phyloP scores from a whole-genome alignment of 331 rosid species.

The Acacia pycnantha region DNA sequence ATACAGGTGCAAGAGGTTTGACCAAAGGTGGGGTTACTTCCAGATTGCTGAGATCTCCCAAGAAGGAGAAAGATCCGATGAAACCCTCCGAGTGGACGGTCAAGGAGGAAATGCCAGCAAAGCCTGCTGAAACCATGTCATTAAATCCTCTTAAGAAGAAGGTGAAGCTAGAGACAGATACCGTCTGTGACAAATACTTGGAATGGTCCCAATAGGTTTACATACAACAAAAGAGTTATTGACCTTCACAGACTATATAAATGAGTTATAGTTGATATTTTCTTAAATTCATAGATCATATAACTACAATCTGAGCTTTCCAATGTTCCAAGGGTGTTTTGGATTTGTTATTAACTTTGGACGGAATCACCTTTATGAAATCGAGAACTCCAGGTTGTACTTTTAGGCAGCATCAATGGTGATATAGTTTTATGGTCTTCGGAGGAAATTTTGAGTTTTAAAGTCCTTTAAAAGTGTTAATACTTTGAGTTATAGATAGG shows the following conservation, averaged over 20 bases:
- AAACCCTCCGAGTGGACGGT: background rate
- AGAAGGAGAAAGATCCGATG: background rate
- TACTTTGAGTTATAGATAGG: background rate
- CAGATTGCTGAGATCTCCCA: background rate
- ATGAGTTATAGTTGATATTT: background rate
- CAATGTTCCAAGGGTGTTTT: background rate
- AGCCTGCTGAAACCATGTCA: background rate
- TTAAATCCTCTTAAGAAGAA: constrained; percentile 33
- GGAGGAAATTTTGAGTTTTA: background rate
- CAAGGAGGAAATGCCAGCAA: constrained; percentile 1
- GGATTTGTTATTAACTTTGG: background rate
- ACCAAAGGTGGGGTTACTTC: constrained; percentile 24
- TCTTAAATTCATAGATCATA: background rate
- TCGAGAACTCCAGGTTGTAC: background rate
- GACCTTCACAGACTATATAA: background rate
- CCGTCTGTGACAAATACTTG: background rate
- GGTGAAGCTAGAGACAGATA: constrained; percentile 14
- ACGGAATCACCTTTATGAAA: background rate
- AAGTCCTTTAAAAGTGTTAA: background rate
- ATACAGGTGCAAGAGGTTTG: constrained; percentile 5
- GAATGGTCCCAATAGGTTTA: constrained; percentile 7
- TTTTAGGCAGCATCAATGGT: background rate
- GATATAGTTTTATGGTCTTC: background rate
- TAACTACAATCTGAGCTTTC: background rate
- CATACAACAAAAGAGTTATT: background rate